Percentiles rank a stretch among this genome's conserved stretches.
Conservation (phyloP, 805 yeast genomes). For the Barnettozyma vustinii region DNA sequence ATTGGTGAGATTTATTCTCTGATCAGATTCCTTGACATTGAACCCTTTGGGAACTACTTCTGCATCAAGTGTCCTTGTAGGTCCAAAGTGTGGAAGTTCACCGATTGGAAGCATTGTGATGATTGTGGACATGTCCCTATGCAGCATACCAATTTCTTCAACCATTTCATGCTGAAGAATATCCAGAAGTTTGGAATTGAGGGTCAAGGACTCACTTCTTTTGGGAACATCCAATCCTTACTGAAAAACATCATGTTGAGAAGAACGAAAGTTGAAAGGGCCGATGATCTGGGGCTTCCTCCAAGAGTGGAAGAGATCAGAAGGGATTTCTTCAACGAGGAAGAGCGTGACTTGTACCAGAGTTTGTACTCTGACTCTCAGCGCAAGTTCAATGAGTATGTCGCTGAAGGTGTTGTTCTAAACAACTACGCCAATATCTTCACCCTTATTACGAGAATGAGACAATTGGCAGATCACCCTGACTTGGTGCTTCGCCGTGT, state of each 20-base stretch:
- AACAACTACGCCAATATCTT: conserved; percentile 97
- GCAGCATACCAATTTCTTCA: conserved; percentile 93
- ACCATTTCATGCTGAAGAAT: conserved; percentile 91
- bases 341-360: conserved; percentile 88
- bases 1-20: conserved; percentile 95
- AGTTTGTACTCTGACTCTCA: conserved; percentile 82
- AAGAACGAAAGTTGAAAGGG: conserved; percentile 92
- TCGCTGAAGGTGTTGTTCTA: conserved; percentile 92
- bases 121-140: conserved; percentile 86
- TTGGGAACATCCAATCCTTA: conserved; percentile 67
- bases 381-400: conserved; percentile 86
- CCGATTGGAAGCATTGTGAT: conserved; percentile 80
- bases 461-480: conserved; percentile 98
- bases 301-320: conserved; percentile 91
- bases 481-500: conserved; percentile 82
- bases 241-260: conserved; percentile 83
- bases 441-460: conserved; percentile 92
- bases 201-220: conserved; percentile 76
- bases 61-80: conserved; percentile 91
- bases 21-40: conserved; percentile 74
- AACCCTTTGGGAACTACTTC: conserved; percentile 84
- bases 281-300: conserved; percentile 96
- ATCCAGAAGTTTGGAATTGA: conserved; percentile 81
- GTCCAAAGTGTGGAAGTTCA: conserved; percentile 78
- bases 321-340: conserved; percentile 84